Percentiles rank a stretch among this genome's conserved stretches.
phyloP scores from a whole-genome alignment of 1,139 yeast genomes.

The Fermentozyma sake region DNA sequence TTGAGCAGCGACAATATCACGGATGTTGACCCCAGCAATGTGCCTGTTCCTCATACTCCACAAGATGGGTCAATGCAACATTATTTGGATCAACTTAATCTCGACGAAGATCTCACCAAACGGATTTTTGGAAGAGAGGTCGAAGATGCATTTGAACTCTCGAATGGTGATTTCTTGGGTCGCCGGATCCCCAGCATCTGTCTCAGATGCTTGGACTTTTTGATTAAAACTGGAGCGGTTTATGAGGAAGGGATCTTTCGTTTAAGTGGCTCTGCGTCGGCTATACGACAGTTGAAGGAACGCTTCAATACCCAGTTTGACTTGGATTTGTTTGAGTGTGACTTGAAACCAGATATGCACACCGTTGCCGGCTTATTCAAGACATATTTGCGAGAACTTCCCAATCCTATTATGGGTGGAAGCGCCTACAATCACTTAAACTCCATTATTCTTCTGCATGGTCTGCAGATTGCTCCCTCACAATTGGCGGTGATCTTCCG shows the following conservation, averaged over 20 bases:
- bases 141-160: slow-evolving; percentile 46
- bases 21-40: slow-evolving; percentile 2
- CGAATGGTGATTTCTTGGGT: slow-evolving; percentile 44
- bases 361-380: slow-evolving; percentile 78
- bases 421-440: slow-evolving; percentile 37
- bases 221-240: slow-evolving; percentile 65
- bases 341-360: slow-evolving; percentile 55
- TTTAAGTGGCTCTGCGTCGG: slow-evolving; percentile 82
- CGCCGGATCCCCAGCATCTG: slow-evolving; percentile 69
- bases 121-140: slow-evolving; percentile 66
- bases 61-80: slow-evolving; percentile 4
- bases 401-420: slow-evolving; percentile 58
- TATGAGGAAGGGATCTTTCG: slow-evolving; percentile 90
- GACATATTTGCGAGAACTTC: slow-evolving; percentile 67
- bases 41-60: slow-evolving; percentile 1
- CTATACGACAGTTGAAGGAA: slow-evolving; percentile 69
- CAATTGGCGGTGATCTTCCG: slow-evolving; percentile 26
- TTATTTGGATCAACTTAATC: slow-evolving; percentile 27
- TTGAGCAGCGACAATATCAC: slow-evolving; percentile 1
- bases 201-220: slow-evolving; percentile 68
- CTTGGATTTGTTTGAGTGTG: slow-evolving; percentile 52
- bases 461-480: slow-evolving; percentile 12
- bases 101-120: slow-evolving; percentile 32
- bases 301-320: slow-evolving; percentile 63
- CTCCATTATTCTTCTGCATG: slow-evolving; percentile 16